A percentile compares a stretch with the other conserved stretches of the same genome.
These are phyloP conservation scores for Talaromyces sp. DNA, from an alignment of 2,329 filamentous ascomycete genomes.

Conservation along the genomic window DNA sequence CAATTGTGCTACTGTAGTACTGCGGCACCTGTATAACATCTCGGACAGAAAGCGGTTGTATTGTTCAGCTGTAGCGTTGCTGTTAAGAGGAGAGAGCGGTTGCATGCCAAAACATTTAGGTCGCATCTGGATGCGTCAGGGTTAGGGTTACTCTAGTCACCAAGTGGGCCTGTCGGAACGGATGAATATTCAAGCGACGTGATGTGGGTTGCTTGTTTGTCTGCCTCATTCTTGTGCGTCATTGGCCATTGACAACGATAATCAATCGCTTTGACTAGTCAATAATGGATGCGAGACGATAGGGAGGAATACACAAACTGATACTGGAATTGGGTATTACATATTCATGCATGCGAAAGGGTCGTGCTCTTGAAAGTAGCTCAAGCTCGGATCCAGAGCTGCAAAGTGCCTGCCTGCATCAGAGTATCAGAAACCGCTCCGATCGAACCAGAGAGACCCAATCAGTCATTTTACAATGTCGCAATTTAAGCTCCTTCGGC, in stretches of 20 bases:
- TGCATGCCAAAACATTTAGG: constrained; percentile 1
- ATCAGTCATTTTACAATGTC: not conserved
- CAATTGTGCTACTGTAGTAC: not conserved
- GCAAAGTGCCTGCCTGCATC: not conserved
- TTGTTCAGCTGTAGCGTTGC: not conserved
- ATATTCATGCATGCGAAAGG: not conserved
- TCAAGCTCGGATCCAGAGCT: constrained; percentile 8
- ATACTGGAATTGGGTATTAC: not conserved
- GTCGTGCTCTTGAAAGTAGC: not conserved
- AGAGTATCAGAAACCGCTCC: not conserved
- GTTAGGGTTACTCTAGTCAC: too few species aligned
- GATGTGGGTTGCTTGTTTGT: not conserved
- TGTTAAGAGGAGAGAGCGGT: not conserved
- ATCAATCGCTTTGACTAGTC: not conserved
- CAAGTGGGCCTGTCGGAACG: not conserved
- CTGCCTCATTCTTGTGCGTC: not conserved
- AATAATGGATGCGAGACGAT: not conserved
- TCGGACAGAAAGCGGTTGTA: not conserved
- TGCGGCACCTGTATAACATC: not conserved
- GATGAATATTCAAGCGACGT: not conserved
- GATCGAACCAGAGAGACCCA: not conserved
- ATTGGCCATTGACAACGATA: not conserved
- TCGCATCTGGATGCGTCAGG: not conserved
- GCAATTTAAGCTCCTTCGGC: constrained; percentile 5
- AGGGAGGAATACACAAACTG: not conserved